Evolutionary conservation across 2,329 filamentous ascomycete species (phyloP).

Genomic region (Cadophora gregata): DNA sequence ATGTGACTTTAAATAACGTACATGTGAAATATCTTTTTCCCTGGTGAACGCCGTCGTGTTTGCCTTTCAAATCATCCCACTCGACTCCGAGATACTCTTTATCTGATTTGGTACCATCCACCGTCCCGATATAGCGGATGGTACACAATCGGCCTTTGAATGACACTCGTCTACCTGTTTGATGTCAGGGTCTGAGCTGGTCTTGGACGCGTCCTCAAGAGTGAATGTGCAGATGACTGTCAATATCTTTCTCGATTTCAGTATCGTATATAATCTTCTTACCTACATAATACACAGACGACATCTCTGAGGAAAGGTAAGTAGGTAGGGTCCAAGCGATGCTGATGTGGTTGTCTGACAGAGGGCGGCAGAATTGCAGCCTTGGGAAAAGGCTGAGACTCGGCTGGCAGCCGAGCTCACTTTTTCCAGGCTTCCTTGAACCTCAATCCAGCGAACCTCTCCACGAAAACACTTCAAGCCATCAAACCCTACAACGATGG

Average conservation of each 20-base stretch:
- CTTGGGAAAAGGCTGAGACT: slow-evolving; percentile 39
- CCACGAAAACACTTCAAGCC: slow-evolving; percentile 1
- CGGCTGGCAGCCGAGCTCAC: slow-evolving; percentile 14
- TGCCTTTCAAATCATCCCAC: slow-evolving; percentile 92
- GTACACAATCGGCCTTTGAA: slow-evolving; percentile 82
- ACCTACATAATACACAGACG: slow-evolving; percentile 17
- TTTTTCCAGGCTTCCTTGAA: slow-evolving; percentile 10
- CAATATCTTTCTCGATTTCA: neutral
- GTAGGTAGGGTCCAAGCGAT: neutral
- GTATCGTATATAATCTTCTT: neutral
- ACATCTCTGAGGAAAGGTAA: neutral
- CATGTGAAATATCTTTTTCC: slow-evolving; percentile 84
- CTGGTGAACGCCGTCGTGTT: slow-evolving; percentile 86
- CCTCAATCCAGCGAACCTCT: slow-evolving; percentile 9
- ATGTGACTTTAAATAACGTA: slow-evolving; percentile 49
- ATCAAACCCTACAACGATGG: slow-evolving; percentile 53
- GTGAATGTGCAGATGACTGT: too few relatives aligned
- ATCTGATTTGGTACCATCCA: slow-evolving; percentile 70
- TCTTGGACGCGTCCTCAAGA: neutral
- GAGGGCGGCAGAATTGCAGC: slow-evolving; percentile 20
- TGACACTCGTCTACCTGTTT: slow-evolving; percentile 76
- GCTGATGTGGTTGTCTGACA: neutral
- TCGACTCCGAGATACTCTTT: slow-evolving; percentile 90
- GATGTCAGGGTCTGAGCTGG: neutral
- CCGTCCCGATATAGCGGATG: slow-evolving; percentile 79